Evolutionary conservation across 192 early-diverging fungal species (phyloP).

Genomic region (Backusella psychrophila): DNA sequence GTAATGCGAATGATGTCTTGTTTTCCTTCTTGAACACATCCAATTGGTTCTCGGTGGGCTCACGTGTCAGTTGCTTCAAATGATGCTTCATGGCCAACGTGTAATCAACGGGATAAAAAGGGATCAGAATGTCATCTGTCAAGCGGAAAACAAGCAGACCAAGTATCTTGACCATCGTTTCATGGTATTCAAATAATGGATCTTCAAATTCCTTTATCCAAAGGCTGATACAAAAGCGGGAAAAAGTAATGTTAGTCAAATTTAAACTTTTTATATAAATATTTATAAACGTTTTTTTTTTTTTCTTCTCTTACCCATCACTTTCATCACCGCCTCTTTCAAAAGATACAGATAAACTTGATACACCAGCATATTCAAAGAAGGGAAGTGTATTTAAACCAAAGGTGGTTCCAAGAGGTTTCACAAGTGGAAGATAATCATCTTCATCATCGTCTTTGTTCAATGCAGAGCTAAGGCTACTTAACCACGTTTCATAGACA

Average conservation of each 20-base stretch:
- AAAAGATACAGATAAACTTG: slow-evolving; percentile 53
- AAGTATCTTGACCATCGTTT: slow-evolving; percentile 42
- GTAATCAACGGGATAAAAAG: slow-evolving; percentile 39
- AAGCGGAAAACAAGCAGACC: slow-evolving; percentile 45
- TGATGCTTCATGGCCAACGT: slow-evolving; percentile 37
- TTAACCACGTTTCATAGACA: slow-evolving; percentile 48
- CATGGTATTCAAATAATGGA: slow-evolving; percentile 50
- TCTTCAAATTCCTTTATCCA: slow-evolving; percentile 59
- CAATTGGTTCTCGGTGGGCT: neutral
- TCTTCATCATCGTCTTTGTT: neutral
- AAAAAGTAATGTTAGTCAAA: slow-evolving; percentile 14
- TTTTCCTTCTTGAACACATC: neutral
- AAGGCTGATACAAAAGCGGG: slow-evolving; percentile 25
- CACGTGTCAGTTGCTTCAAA: slow-evolving; percentile 27
- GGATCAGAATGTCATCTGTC: slow-evolving; percentile 40
- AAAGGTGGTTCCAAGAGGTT: neutral
- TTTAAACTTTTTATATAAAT: neutral
- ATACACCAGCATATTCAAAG: slow-evolving; percentile 54
- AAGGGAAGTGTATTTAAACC: slow-evolving; percentile 53
- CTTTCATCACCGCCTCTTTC: slow-evolving; percentile 52
- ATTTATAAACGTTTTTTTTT: neutral
- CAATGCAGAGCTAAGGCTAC: neutral
- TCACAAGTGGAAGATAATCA: neutral
- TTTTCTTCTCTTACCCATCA: slow-evolving; percentile 43
- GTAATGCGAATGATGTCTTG: neutral